Percentiles rank a stretch among this genome's conserved stretches.
Evolutionary conservation across 495 filamentous ascomycete genomes (phyloP).

Genomic region (Penicillium paxilli): DNA sequence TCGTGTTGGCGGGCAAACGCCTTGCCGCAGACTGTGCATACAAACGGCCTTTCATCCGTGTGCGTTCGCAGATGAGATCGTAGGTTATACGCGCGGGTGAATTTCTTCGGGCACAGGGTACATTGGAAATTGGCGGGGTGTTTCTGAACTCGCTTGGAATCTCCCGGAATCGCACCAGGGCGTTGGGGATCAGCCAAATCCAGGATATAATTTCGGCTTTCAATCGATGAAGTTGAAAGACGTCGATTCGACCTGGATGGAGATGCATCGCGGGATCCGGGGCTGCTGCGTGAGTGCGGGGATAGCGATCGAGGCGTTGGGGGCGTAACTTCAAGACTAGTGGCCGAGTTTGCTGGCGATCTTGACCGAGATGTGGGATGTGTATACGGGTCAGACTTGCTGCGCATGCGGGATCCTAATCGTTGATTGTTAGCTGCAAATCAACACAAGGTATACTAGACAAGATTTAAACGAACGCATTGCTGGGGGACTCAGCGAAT

Average conservation of each 20-base stretch:
- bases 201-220: constrained; percentile 88
- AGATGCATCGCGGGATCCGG: constrained; percentile 57
- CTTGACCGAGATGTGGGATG: constrained; percentile 44
- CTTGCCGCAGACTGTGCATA: constrained; percentile 95
- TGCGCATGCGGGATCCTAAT: constrained; percentile 58
- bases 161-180: constrained; percentile 61
- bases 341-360: constrained; percentile 44
- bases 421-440: constrained; percentile 12
- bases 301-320: constrained; percentile 65
- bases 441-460: constrained; percentile 7
- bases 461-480: constrained; percentile 62
- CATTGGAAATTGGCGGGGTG: constrained; percentile 94
- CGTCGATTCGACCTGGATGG: constrained; percentile 65
- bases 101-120: constrained; percentile 79
- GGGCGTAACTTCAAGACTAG: constrained; percentile 45
- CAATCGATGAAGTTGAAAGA: constrained; percentile 84
- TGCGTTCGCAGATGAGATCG: constrained; percentile 91
- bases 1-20: constrained; percentile 95
- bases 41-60: constrained; percentile 89
- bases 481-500: constrained; percentile 82
- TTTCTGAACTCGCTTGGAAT: constrained; percentile 81
- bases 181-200: constrained; percentile 87
- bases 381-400: constrained; percentile 73
- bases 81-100: constrained; percentile 86
- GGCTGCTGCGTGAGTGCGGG: constrained; percentile 51